Base-by-base conservation (phyloP, 2,329 filamentous ascomycete species). In the Uncinocarpus reesii region DNA sequence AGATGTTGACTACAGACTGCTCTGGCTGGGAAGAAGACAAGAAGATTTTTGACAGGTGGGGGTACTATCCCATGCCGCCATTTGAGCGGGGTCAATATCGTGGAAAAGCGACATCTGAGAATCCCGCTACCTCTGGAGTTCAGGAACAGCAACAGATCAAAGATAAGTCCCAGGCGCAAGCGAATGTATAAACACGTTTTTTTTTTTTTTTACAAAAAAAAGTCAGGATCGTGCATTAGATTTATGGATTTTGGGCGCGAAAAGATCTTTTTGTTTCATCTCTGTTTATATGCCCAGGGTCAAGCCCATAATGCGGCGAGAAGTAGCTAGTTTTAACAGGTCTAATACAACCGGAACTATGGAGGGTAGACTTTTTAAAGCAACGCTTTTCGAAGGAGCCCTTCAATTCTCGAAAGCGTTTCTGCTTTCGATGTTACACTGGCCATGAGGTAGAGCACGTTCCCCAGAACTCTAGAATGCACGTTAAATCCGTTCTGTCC, bases 1-100 rank as follows among this genome's bases (percentile, higher is more conserved):
- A 90, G 75, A 94, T 95, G 88, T 65, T 94, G 67, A 95, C 88
- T 3, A 95, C 88, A 0, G 85, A 88, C 49, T 93, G 86, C 63
- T 89, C 86, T 57, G 86, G 86, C 24, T 95, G 86, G 85, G 86
- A 92, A 53, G 85, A 93, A 66, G 88, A 95, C 60, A 81, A 78
- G 53, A 80, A 71, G 35, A 86, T 94, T 80, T 93, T 95, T 68
- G 77, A 81, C 1, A 76, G 79, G 44, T 94, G 86, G 84, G 88
- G 88, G 0, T 69, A 92, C 50, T 74, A 78, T 60, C 84, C 87
- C 1, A 94, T 95, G 86, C 67, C 71, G 54, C 70, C 65, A 52
- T 77, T 78, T 60, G 74, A 77, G 48, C 65, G 66, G 51, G 51
- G 47, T 8, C 47, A 50, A 21, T 52, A 52, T 40, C 37, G 32